Evolutionary conservation across 768 basidiomycete species (phyloP), one percentile per base, ranked within the genome.

Genomic region (Clavaria fumosa): DNA sequence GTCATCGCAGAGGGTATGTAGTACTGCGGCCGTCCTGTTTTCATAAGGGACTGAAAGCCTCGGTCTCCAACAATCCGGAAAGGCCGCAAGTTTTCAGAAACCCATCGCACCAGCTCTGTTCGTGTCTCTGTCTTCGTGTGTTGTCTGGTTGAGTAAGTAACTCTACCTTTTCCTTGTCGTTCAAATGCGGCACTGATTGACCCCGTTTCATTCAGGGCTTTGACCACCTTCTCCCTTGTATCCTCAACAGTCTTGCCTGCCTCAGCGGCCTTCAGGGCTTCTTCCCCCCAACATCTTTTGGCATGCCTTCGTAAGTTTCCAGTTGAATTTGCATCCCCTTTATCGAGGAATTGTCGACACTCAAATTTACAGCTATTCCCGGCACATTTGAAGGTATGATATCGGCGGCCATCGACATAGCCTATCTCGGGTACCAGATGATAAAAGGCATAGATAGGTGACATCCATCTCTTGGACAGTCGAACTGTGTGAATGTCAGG

Each of bases 201-300:
- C 12, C 53, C 42, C n/a, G n/a, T n/a, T n/a, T n/a, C n/a, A n/a
- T n/a, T n/a, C n/a, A n/a, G n/a, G n/a, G n/a, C n/a, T n/a, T n/a
- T n/a, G n/a, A n/a, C n/a, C n/a, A n/a, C n/a, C n/a, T n/a, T n/a
- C n/a, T n/a, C n/a, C n/a, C n/a, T n/a, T n/a, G n/a, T n/a, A n/a
- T n/a, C n/a, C n/a, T n/a, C n/a, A n/a, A n/a, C n/a, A n/a, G n/a
- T n/a, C n/a, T n/a, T n/a, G n/a, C n/a, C n/a, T n/a, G n/a, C n/a
- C n/a, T n/a, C n/a, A n/a, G n/a, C n/a, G n/a, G n/a, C n/a, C n/a
- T n/a, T n/a, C n/a, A n/a, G n/a, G n/a, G n/a, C n/a, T n/a, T n/a
- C n/a, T n/a, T n/a, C n/a, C n/a, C 60, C 59, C 57, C 57, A 63
- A 43, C 63, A 63, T 1, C 7, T 23, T 14, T 45, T 45, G 0